Conservation (phyloP, 1,139 yeast species). For the Hyphopichia burtonii region DNA sequence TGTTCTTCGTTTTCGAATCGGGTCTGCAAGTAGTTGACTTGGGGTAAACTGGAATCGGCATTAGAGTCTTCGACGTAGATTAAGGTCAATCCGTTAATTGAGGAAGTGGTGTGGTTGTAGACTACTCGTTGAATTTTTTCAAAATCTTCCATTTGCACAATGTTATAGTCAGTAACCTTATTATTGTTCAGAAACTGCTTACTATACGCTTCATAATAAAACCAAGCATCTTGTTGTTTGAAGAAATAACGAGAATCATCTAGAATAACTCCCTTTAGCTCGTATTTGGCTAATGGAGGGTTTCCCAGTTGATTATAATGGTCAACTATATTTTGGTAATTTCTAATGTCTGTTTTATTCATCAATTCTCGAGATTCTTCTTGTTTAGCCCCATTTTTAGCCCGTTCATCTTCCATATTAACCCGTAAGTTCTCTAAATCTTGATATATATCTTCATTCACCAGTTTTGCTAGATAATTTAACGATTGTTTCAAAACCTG, state of each 20-base stretch:
- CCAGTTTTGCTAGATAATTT: conserved; percentile 12
- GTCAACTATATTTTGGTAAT: conserved; percentile 20
- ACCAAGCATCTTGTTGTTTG: conserved; percentile 8
- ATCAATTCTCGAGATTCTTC: conserved; percentile 14
- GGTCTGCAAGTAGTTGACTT: neutral
- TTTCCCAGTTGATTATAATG: conserved; percentile 10
- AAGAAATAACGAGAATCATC: conserved; percentile 30
- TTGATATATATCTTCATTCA: conserved; percentile 14
- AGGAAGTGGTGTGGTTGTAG: neutral
- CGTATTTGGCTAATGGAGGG: conserved; percentile 18
- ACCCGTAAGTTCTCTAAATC: conserved; percentile 23
- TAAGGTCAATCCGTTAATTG: conserved; percentile 2
- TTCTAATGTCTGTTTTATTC: conserved; percentile 16
- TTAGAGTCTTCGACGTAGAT: neutral
- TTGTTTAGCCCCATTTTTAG: conserved; percentile 14
- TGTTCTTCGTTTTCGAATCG: conserved; percentile 5
- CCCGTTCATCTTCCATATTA: conserved; percentile 13
- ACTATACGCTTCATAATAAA: neutral
- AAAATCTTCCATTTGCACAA: neutral
- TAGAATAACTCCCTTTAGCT: conserved; percentile 27
- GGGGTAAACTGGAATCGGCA: too few relatives aligned
- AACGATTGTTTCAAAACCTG: conserved; percentile 22
- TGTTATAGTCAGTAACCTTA: neutral
- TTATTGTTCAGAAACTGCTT: neutral
- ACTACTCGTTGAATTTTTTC: neutral